Conservation (phyloP, 805 yeast species). For the Wickerhamiella sorbophila region DNA sequence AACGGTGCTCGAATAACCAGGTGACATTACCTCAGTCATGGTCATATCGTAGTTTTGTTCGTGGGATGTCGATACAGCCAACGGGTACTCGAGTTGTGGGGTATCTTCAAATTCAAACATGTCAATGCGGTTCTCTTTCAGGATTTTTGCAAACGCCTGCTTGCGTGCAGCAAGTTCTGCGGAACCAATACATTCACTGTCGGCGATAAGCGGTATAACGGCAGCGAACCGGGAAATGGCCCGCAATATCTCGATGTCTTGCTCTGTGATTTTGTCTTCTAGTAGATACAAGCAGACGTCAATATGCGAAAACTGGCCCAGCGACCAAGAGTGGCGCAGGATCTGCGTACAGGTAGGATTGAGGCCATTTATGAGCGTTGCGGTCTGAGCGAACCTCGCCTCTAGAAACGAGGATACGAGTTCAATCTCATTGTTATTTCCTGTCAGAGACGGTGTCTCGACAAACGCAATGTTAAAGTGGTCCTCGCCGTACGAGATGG, state of each 20-base stretch:
- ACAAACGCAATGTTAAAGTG: slow-evolving; percentile 4
- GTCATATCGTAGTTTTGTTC: slow-evolving; percentile 12
- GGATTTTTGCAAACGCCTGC: background rate
- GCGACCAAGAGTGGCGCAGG: slow-evolving; percentile 5
- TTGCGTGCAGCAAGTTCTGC: slow-evolving; percentile 4
- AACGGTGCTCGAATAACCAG: slow-evolving; percentile 9
- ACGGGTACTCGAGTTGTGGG: background rate
- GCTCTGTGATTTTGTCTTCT: background rate
- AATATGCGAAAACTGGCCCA: slow-evolving; percentile 8
- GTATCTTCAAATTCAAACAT: background rate
- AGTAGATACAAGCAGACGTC: slow-evolving; percentile 9
- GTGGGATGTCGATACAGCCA: slow-evolving; percentile 4
- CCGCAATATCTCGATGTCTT: slow-evolving; percentile 5
- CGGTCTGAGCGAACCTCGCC: slow-evolving; percentile 7
- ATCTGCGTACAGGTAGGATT: slow-evolving; percentile 6
- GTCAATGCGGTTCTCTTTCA: background rate
- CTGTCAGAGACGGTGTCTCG: background rate
- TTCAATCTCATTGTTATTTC: background rate
- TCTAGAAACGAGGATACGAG: slow-evolving; percentile 2
- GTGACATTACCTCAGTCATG: slow-evolving; percentile 11
- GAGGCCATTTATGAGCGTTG: slow-evolving; percentile 10
- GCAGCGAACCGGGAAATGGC: slow-evolving; percentile 4
- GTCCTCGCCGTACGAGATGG: background rate
- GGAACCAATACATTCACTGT: slow-evolving; percentile 4
- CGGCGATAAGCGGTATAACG: slow-evolving; percentile 8